Evolutionary conservation across 306 rosid species (phyloP), one percentile per base, ranked within the genome.

Genomic region (Astragalus membranaceus): DNA sequence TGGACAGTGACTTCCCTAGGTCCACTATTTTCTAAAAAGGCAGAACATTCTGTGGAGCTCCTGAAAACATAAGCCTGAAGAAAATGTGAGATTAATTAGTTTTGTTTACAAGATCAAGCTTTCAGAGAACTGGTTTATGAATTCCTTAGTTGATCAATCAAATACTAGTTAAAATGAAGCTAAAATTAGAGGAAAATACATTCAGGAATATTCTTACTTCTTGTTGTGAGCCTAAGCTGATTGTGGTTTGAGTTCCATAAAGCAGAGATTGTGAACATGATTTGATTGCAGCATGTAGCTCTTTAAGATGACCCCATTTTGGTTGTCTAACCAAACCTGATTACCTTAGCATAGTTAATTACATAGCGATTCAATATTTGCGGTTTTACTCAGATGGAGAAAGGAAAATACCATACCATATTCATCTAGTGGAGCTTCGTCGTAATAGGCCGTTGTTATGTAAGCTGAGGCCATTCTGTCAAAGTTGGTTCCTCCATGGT

Each of bases 291-390:
- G 87, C 88, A 62, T 90, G 96, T 52, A 90, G 60, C 10, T 88
- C 80, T 85, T 83, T 90, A 10, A 90, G 91, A 86, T 90, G 96
- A 3, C 88, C 86, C 88, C 87, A 90, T 63, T 86, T 88, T 73
- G 96, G 88, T 72, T 90, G 85, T 60, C 78, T 86, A 39, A 76
- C 51, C 41, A 85, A 82, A 60, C 96, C 96, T 90, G 82, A 39
- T 63, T 29, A 26, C 36, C 71, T 47, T 58, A 59, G 49, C 48
- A 56, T 64, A 47, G 20, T 29, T 69, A 67, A 66, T 68, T 23
- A 33, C 32, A 15, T 11, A 41, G 35, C 20, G 41, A 47, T 52
- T 29, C 67, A 2, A 48, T 13, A 52, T 42, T 6, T 44, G 44
- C 10, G 12, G 8, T n/a, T 35, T 36, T 37, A 35, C 12, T 16